Evolutionary conservation across 139 green algal genomes (phyloP), one percentile per base, ranked within the genome.

Genomic region (Chlorella sp.): DNA sequence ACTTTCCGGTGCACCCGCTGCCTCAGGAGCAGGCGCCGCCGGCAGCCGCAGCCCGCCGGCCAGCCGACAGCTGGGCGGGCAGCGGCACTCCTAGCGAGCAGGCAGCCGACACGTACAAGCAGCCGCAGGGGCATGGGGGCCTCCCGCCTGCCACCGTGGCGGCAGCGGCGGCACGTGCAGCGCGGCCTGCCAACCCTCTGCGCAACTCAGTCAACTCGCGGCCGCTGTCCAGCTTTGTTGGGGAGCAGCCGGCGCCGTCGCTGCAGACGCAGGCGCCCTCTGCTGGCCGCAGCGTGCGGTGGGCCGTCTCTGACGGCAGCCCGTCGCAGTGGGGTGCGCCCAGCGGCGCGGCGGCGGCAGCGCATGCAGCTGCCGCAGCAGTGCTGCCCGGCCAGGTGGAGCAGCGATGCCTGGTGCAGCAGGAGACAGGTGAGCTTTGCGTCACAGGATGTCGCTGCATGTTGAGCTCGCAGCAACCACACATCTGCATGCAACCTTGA

Each of bases 221-320:
- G 11, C 79, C 64, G 11, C 79, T 84, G 8, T 36, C 6, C 79
- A 84, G 79, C 44, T 76, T 84, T 20, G 34, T 7, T 30, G 34
- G 14, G 34, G 5, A 38, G 22, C 43, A 76, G 32, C 14, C 43
- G 64, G 64, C 64, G 3, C 13, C 64, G 22, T 84, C 79, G 8
- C 44, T 84, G 44, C 79, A 76, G 30, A 84, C 79, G 2, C 79
- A 84, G 64, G 46, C n/a, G 1, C 64, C 79, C 20, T 75, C 64
- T 9, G n/a, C 75, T 67, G 46, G 75, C 32, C 64, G 67, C 64
- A 84, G 79, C 64, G 24, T 67, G 64, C 44, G 28, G 40, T 32
- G n/a, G 20, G 34, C 26, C 26, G 34, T 14, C 2, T 16, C 76
- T 51, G 41, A 78, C 30, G 24, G 43, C 43, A 78, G 72, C 44